Percentiles rank a stretch among this genome's conserved stretches.
Evolutionary conservation across 495 filamentous ascomycete species (phyloP).

Genomic region (Aspergillus conjunctus): DNA sequence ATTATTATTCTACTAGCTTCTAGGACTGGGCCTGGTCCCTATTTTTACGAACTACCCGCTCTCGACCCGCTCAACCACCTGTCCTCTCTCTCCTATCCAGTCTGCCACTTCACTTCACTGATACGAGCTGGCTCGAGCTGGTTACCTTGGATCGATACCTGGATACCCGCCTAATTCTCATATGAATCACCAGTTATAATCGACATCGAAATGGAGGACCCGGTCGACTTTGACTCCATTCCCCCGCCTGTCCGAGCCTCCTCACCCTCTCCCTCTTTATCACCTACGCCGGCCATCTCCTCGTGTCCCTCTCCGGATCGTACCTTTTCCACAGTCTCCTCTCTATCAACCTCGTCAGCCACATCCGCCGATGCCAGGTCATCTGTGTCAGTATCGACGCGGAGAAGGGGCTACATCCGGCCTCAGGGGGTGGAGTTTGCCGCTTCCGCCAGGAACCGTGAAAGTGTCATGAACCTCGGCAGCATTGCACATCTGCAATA

Average conservation of each 20-base stretch:
- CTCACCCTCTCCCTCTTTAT: conserved; percentile 61
- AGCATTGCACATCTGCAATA: conserved; percentile 98
- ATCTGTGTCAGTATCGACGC: conserved; percentile 58
- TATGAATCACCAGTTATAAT: conserved; percentile 13
- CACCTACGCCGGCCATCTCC: conserved; percentile 65
- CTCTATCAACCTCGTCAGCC: conserved; percentile 65
- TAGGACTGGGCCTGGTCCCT: conserved; percentile 23
- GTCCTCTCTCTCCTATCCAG: conserved; percentile 22
- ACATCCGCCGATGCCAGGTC: conserved; percentile 56
- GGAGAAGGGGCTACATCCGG: conserved; percentile 82
- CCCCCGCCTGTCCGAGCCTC: conserved; percentile 41
- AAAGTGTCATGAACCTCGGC: conserved; percentile 92
- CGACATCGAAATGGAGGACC: conserved; percentile 37
- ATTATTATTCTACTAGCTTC: conserved; percentile 13
- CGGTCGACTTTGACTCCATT: conserved; percentile 30
- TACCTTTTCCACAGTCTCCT: conserved; percentile 76
- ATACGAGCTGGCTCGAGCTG: conserved; percentile 2
- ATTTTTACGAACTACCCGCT: conserved; percentile 22
- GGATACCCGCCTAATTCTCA: not conserved
- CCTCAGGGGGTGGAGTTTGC: conserved; percentile 91
- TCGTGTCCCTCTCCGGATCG: conserved; percentile 67
- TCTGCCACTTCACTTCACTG: not conserved
- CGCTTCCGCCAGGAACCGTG: conserved; percentile 81
- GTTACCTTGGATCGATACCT: not conserved
- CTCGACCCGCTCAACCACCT: conserved; percentile 24